Conservation (phyloP, 495 filamentous ascomycete genomes). For the Ramalina intermedia region DNA sequence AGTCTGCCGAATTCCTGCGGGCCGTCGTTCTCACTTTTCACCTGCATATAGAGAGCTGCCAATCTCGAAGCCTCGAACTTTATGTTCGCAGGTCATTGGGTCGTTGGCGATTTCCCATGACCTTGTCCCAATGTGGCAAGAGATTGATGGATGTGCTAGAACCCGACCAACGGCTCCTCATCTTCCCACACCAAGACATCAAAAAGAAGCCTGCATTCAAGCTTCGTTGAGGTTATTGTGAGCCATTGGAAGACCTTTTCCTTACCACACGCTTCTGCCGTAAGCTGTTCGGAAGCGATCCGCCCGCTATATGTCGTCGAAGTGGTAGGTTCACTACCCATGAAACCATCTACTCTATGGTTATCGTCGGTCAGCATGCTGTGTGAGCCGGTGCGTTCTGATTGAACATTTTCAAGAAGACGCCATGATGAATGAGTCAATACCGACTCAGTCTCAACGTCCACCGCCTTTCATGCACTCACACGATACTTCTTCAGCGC, state of each 20-base stretch:
- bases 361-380: background rate
- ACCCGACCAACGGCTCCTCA: background rate
- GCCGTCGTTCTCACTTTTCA: background rate
- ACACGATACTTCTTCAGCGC: slow-evolving; percentile 21
- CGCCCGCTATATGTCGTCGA: too few relatives aligned
- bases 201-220: background rate
- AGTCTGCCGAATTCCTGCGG: background rate
- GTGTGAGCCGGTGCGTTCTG: background rate
- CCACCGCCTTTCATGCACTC: slow-evolving; percentile 3
- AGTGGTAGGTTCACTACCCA: too few relatives aligned
- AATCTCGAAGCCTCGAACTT: background rate
- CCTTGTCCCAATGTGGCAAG: slow-evolving; percentile 1
- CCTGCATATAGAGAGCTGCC: slow-evolving; percentile 1
- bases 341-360: too few relatives aligned
- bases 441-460: slow-evolving; percentile 1
- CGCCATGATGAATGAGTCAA: slow-evolving; percentile 7
- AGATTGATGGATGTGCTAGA: background rate
- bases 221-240: background rate
- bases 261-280: background rate
- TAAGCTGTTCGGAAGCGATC: too few relatives aligned
- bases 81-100: background rate
- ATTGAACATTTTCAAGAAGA: background rate
- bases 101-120: background rate
- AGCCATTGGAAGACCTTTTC: background rate
- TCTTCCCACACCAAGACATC: background rate